Evolutionary conservation across 352 stramenopile species (phyloP).

Genomic region (Phytophthora constricta): DNA sequence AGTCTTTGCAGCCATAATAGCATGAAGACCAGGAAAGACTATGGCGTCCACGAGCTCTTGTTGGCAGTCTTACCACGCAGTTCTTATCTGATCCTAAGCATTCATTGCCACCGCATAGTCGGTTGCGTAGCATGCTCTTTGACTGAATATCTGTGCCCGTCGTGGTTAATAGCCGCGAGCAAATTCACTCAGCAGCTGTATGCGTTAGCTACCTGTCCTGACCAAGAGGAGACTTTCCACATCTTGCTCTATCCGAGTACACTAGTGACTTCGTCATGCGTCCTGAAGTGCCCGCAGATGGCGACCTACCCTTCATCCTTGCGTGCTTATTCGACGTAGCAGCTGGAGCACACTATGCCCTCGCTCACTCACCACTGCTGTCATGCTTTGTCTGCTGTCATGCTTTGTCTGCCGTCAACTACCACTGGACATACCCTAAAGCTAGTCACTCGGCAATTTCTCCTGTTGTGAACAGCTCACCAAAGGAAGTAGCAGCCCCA

Average conservation of each 20-base stretch:
- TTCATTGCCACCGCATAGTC: not conserved
- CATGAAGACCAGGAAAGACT: too few species aligned
- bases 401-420: not conserved
- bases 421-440: too few species aligned
- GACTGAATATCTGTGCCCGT: not conserved
- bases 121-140: too few species aligned
- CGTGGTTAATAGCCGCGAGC: not conserved
- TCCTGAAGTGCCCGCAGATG: too few species aligned
- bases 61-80: not conserved
- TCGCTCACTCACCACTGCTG: not conserved
- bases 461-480: slow-evolving; percentile 6
- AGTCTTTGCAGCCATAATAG: too few species aligned
- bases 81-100: not conserved
- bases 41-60: too few species aligned
- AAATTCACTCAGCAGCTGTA: slow-evolving; percentile 2
- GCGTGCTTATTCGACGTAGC: slow-evolving; percentile 23
- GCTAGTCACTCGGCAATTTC: slow-evolving; percentile 19
- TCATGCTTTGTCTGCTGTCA: slow-evolving; percentile 10
- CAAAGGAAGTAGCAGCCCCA: not conserved
- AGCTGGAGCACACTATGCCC: slow-evolving; percentile 15
- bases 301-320: slow-evolving; percentile 12
- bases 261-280: not conserved
- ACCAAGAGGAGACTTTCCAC: slow-evolving; percentile 1
- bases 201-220: not conserved
- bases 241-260: too few species aligned